Evolutionary conservation across 345 rosid genomes (phyloP).

Genomic region (Melastoma malabathricum): DNA sequence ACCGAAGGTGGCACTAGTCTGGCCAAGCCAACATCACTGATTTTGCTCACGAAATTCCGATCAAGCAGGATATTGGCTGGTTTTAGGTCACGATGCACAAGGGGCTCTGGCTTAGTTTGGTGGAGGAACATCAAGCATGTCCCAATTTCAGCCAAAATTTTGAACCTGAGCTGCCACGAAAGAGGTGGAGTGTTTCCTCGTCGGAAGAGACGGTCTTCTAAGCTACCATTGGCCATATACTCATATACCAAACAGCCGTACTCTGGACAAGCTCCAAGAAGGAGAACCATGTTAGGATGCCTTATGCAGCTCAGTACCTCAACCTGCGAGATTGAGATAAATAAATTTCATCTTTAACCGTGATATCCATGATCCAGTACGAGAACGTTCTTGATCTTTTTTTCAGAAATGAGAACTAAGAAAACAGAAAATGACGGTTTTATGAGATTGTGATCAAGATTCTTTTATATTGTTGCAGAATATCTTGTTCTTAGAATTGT

Average conservation of each 20-base stretch:
- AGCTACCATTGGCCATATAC: slow-evolving; percentile 13
- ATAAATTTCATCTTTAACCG: neutral
- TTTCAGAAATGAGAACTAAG: no score
- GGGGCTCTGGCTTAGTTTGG: slow-evolving; percentile 12
- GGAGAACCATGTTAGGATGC: slow-evolving; percentile 18
- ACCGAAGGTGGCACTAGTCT: slow-evolving; percentile 12
- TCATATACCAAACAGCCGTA: slow-evolving; percentile 15
- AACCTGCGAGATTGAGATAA: slow-evolving; percentile 4
- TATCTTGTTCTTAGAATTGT: no score
- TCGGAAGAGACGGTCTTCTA: slow-evolving; percentile 11
- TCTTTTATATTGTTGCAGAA: no score
- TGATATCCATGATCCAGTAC: neutral
- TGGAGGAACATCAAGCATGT: slow-evolving; percentile 14
- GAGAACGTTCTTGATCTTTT: neutral
- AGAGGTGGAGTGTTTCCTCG: slow-evolving; percentile 2
- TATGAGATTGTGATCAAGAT: no score
- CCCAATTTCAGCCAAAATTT: slow-evolving; percentile 10
- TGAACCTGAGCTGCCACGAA: slow-evolving; percentile 12
- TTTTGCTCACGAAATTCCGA: slow-evolving; percentile 9
- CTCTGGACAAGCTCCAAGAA: slow-evolving; percentile 15
- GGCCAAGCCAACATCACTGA: slow-evolving; percentile 15
- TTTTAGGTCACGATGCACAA: slow-evolving; percentile 14
- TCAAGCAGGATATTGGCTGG: slow-evolving; percentile 13
- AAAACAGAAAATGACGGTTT: no score
- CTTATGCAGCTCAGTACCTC: slow-evolving; percentile 14